Base-by-base conservation (phyloP, 306 rosid genomes). In the Luffa acutangula region DNA sequence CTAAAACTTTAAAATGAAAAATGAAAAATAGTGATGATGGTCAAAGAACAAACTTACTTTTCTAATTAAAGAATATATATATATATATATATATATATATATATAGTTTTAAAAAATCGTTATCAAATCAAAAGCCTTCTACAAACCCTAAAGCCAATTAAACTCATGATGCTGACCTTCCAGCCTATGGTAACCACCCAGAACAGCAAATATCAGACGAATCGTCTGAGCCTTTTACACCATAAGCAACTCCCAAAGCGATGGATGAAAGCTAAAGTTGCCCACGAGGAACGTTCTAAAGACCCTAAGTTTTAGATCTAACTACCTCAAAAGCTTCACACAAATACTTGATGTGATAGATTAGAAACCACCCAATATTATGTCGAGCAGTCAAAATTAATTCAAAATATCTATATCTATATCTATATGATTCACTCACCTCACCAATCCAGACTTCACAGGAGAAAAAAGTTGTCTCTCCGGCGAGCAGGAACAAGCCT, bases 391-490 rank as follows among this genome's bases (percentile, higher is more conserved):
- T 36, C 36, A 3, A 67, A 42, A 31, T 46, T 13, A 46, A 31
- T 72, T 45, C 20, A 72, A 25, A 73, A 51, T 49, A 48, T 48
- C 78, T 31, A 39, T 37, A 14, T 33, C 3, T 42, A 8, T 33
- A 51, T 33, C 43, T 31, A 74, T 25, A 25, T 25, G 25, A 74
- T 74, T 9, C 21, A 33, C 78, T 74, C 25, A 74, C 78, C 78
- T 74, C 62, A 33, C 41, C 41, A 15, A 51, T 74, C 20, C 78
- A 74, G 46, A 51, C 45, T 74, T 51, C 45, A 51, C 60, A 33
- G 43, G 78, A 72, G 77, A 51, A 74, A 51, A 74, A 51, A 51
- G 12, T 31, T 74, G 58, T 51, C 54, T 51, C 78, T 51, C 78
- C 17, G 12, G 58, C 46, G 62, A 51, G 78, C 41, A 74, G 62